A percentile compares a stretch with the other conserved stretches of the same genome.
Evolutionary conservation across 345 rosid genomes (phyloP).

Genomic region (Brassica rapa): DNA sequence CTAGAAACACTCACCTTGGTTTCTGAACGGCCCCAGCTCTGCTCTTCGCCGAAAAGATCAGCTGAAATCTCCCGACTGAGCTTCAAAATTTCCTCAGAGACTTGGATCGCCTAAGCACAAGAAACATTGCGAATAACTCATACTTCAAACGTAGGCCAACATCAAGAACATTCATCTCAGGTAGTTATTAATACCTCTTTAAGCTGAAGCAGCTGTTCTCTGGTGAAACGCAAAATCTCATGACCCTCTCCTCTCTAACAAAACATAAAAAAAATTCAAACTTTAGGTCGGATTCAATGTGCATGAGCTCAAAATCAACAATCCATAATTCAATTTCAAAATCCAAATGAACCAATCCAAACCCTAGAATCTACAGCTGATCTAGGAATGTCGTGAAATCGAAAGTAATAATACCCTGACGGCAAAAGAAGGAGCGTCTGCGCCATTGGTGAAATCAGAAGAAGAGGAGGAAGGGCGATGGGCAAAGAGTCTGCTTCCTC

Average conservation of each 20-base stretch:
- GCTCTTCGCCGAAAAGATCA: conserved; percentile 79
- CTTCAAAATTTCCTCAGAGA: conserved; percentile 65
- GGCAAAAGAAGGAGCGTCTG: conserved; percentile 35
- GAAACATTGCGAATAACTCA: background rate
- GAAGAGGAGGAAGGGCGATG: conserved; percentile 15
- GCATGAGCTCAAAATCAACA: background rate
- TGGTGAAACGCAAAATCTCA: conserved; percentile 59
- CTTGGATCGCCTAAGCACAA: conserved; percentile 47
- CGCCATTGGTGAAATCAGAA: conserved; percentile 22
- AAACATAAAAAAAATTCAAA: background rate
- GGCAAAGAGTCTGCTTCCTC: conserved; percentile 34
- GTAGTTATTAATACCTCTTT: conserved; percentile 50
- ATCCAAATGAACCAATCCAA: background rate
- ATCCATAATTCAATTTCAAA: background rate
- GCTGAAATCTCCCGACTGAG: conserved; percentile 60
- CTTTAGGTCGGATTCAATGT: background rate
- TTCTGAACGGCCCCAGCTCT: conserved; percentile 67
- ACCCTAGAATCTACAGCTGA: conserved; percentile 6
- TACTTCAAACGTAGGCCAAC: background rate
- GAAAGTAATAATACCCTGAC: conserved; percentile 25
- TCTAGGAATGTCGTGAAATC: background rate
- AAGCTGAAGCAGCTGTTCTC: conserved; percentile 74
- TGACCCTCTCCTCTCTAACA: conserved; percentile 70
- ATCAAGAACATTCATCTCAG: background rate
- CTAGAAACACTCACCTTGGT: conserved; percentile 53